phyloP scores from a whole-genome alignment of 257 asterid genomes.

The Gynochthodes officinalis region DNA sequence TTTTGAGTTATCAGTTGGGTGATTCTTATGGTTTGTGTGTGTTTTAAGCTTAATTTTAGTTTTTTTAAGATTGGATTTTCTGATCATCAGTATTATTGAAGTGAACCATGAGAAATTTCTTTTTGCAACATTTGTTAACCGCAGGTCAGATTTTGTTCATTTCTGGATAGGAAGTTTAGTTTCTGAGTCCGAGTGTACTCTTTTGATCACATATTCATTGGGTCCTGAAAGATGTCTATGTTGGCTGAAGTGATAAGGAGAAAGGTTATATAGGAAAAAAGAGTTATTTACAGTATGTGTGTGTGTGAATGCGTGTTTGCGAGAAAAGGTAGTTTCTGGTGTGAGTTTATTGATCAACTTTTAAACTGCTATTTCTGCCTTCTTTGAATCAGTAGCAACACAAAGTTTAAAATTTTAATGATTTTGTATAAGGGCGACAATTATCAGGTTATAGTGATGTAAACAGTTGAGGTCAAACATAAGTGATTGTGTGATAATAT shows the following conservation, averaged over 20 bases:
- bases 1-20: constrained; percentile 1
- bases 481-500: background rate
- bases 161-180: background rate
- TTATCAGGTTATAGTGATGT: background rate
- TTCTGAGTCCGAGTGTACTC: background rate
- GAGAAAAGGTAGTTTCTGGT: background rate
- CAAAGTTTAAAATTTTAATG: background rate
- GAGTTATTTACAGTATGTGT: background rate
- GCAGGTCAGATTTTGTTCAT: background rate
- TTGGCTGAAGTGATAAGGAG: background rate
- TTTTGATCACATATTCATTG: background rate
- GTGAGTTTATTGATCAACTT: background rate
- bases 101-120: background rate
- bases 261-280: background rate
- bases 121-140: background rate
- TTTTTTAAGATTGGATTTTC: background rate
- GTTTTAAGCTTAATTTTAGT: background rate
- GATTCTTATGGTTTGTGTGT: background rate
- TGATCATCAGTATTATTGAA: constrained; percentile 1
- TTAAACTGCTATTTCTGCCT: background rate
- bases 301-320: background rate
- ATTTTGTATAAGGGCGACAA: background rate
- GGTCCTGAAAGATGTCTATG: background rate
- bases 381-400: background rate
- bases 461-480: background rate